These are phyloP conservation scores for Penicillium sp. DNA, from an alignment of 2,329 filamentous ascomycete species.

Conservation along the genomic window DNA sequence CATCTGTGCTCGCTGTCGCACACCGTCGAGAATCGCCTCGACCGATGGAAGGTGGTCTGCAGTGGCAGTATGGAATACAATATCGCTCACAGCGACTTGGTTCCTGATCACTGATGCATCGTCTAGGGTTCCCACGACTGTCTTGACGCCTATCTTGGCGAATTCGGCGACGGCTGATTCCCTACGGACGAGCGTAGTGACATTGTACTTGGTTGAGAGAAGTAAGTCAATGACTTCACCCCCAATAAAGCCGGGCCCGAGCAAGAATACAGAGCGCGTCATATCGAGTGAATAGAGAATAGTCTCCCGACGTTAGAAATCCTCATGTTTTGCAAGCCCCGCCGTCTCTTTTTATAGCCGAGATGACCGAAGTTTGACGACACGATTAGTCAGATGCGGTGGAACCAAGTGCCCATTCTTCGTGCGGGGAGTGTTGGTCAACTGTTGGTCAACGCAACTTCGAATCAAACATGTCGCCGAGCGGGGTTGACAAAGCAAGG, in stretches of 20 bases:
- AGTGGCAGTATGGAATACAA: slow-evolving; percentile 52
- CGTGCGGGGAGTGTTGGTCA: no score
- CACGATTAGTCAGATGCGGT: background rate
- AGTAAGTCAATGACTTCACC: slow-evolving; percentile 50
- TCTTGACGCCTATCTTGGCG: slow-evolving; percentile 39
- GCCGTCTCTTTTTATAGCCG: no score
- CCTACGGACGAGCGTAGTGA: slow-evolving; percentile 46
- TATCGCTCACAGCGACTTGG: slow-evolving; percentile 45
- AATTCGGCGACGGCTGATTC: slow-evolving; percentile 32
- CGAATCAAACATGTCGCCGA: background rate
- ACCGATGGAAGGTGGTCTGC: slow-evolving; percentile 51
- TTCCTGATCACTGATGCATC: slow-evolving; percentile 1
- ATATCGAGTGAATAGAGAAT: background rate
- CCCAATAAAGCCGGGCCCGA: slow-evolving; percentile 33
- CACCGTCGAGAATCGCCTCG: slow-evolving; percentile 47
- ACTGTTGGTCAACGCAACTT: no score
- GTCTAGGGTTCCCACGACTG: slow-evolving; percentile 1
- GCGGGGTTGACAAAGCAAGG: background rate
- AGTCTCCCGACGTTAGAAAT: background rate
- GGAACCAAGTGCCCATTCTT: no score
- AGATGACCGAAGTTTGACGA: slow-evolving; percentile 1
- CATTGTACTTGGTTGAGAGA: slow-evolving; percentile 42
- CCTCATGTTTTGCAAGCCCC: no score
- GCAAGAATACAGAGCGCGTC: background rate
- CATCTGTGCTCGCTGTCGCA: slow-evolving; percentile 41